Evolutionary conservation across 306 rosid genomes (phyloP), one percentile per base, ranked within the genome.

Genomic region (Aeschynomene evenia): DNA sequence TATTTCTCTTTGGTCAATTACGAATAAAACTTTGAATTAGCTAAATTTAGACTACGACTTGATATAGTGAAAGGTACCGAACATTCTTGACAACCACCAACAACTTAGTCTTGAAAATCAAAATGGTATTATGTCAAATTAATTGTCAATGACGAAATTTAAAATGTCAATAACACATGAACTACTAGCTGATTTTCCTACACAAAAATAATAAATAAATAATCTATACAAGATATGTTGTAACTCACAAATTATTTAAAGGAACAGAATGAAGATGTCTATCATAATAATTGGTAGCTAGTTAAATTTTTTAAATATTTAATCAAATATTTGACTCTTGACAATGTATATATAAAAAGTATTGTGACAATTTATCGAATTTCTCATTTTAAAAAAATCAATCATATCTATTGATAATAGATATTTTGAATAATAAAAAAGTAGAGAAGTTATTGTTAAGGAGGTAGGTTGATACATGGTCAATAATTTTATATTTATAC

Each of bases 101-200:
- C 48, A 33, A 3, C 45, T 33, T 24, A n/a, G n/a, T n/a, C 18
- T 20, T 24, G n/a, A 10, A 20, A 18, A 22, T 63, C 73, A 29
- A 51, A 68, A 49, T 68, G 56, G 57, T 50, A 37, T 68, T 60
- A 28, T 3, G 31, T 28, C 31, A 28, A 28, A 10, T 37, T 60
- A 28, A 10, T 37, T 60, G 36, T 67, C 16, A 28, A 37, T 3
- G 31, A 19, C 56, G 59, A 22, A 39, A n/a, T 54, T 49, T 68
- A 67, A 22, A 39, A n/a, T 54, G 57, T 68, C 75, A 76, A 51
- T 59, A 69, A 77, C n/a, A 34, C 16, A n/a, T 6, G 21, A 64
- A 33, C n/a, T 55, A 19, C 5, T 7, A 55, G 14, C 9, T 45
- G 20, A 34, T 14, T 43, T 24, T n/a, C n/a, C n/a, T n/a, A n/a